Conservation (phyloP, 192 early-diverging fungal species). For the Geosiphon pyriformis region DNA sequence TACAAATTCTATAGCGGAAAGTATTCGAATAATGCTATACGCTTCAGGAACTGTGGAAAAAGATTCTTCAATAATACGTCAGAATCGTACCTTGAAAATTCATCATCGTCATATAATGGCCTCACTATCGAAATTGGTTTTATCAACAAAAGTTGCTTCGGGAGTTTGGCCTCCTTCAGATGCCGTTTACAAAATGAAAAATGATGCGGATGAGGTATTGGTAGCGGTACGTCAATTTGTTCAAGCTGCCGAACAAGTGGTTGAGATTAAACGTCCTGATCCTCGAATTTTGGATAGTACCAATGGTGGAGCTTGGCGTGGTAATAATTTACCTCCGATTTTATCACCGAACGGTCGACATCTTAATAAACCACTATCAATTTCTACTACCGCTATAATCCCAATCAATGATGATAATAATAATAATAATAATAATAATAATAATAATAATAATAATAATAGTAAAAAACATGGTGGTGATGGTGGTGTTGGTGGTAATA, state of each 20-base stretch:
- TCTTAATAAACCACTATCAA: no score
- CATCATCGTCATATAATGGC: constrained; percentile 76
- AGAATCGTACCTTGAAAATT: constrained; percentile 58
- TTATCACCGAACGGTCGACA: neutral
- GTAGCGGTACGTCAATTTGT: constrained; percentile 72
- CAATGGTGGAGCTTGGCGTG: constrained; percentile 21
- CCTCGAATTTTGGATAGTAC: constrained; percentile 11
- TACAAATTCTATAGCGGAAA: constrained; percentile 60
- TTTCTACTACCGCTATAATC: no score
- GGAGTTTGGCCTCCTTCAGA: constrained; percentile 91
- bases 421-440: neutral
- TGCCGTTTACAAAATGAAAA: constrained; percentile 67
- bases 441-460: neutral
- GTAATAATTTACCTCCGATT: constrained; percentile 11
- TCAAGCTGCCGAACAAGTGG: constrained; percentile 51
- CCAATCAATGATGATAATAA: no score
- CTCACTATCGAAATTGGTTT: constrained; percentile 73
- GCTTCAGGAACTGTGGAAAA: constrained; percentile 70
- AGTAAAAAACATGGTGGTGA: neutral
- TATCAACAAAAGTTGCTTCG: constrained; percentile 75
- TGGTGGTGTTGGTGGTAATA: neutral
- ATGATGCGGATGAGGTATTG: constrained; percentile 70
- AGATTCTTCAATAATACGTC: constrained; percentile 60
- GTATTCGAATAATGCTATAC: constrained; percentile 80
- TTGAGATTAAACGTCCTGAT: constrained; percentile 19